Evolutionary conservation across 345 rosid species (phyloP), one percentile per base, ranked within the genome.

Genomic region (Gossypium longicalyx): DNA sequence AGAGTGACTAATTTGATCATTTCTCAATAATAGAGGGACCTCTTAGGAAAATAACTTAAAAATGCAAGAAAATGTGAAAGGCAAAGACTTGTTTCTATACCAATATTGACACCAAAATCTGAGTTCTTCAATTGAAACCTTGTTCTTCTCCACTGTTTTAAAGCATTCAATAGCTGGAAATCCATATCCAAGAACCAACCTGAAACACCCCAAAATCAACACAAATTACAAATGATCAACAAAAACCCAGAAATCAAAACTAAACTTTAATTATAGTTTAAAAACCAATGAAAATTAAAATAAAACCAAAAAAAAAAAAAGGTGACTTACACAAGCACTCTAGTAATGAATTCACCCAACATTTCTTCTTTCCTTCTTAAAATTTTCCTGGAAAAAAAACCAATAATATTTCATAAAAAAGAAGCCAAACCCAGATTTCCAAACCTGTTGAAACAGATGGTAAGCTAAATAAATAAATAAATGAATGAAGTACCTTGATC

Each of bases 91-190:
- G 2, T 19, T 20, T 7, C 4, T 75, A 80, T 82, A 93, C 99
- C 99, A 95, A 71, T 95, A 93, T 81, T 93, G 92, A 76, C 99
- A 95, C 99, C 99, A 95, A 74, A 88, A 91, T 76, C 94, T 84
- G 81, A 95, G 91, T 80, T 91, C 94, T 43, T 89, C 96, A 58
- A 87, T 86, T 27, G 90, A 85, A 17, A 91, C 90, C 77, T 60
- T 85, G 81, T 93, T 95, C 83, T 87, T 91, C 93, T 95, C 99
- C 38, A 93, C 89, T 25, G 90, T 60, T 82, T 91, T 95, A 77
- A 77, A 95, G 80, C 99, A 95, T 80, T 87, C 96, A 44, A 93
- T 85, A 17, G 96, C 99, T 9, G 99, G 99, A 83, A 88, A 95
- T 45, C 93, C 91, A 82, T 89, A 93, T 76, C 99, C 99, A 63